These are phyloP conservation scores for Diaporthe ampelina DNA, from an alignment of 2,329 filamentous ascomycete species.

Conservation along the genomic window DNA sequence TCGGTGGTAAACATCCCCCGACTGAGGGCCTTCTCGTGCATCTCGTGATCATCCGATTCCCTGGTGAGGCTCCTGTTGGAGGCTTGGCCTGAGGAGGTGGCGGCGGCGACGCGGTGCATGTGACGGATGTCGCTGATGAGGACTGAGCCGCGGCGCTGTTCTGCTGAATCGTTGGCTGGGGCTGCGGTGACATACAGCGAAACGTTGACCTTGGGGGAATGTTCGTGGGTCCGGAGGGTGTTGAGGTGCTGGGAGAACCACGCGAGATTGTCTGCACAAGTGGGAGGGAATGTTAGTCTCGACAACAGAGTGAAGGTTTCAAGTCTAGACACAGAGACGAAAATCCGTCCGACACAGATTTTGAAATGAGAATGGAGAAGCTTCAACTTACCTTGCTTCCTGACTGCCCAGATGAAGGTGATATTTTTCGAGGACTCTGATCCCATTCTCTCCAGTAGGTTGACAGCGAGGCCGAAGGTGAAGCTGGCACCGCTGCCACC, in stretches of 20 bases:
- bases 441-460: constrained; percentile 59
- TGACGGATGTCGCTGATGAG: constrained; percentile 31
- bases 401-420: constrained; percentile 65
- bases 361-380: background rate
- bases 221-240: constrained; percentile 54
- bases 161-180: constrained; percentile 27
- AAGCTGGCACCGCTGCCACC: constrained; percentile 75
- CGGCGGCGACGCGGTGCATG: constrained; percentile 6
- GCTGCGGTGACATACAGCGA: constrained; percentile 55
- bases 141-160: constrained; percentile 33
- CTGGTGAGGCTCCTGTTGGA: constrained; percentile 37
- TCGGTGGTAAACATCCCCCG: background rate
- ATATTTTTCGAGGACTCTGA: constrained; percentile 55
- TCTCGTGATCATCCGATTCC: constrained; percentile 34
- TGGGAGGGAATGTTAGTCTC: background rate
- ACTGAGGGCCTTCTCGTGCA: constrained; percentile 43
- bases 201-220: constrained; percentile 55
- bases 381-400: constrained; percentile 57
- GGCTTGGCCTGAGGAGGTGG: constrained; percentile 40
- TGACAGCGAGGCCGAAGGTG: constrained; percentile 63
- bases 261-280: constrained; percentile 49
- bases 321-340: background rate
- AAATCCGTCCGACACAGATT: background rate
- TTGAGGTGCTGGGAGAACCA: constrained; percentile 58
- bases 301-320: background rate